Evolutionary conservation across 1,284 basidiomycete genomes (phyloP).

Genomic region (Fomitopsis palustris): DNA sequence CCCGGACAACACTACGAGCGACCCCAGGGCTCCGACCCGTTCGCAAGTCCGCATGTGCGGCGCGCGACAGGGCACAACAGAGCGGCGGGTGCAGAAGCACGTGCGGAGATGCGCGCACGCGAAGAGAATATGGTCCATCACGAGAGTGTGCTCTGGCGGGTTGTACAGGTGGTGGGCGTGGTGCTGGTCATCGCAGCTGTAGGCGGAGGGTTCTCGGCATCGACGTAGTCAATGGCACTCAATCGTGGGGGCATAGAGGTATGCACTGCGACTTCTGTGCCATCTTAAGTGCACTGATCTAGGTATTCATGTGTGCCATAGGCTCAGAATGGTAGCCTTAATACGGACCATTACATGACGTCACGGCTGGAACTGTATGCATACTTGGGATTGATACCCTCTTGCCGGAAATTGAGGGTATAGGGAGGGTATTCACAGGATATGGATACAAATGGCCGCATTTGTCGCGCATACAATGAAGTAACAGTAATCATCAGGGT

Average conservation of each 20-base stretch:
- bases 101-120: slow-evolving; percentile 16
- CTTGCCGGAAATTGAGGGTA: too few relatives aligned
- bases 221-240: neutral
- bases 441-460: too few relatives aligned
- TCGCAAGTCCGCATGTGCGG: slow-evolving; percentile 26
- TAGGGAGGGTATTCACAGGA: too few relatives aligned
- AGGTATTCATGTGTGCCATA: too few relatives aligned
- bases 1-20: slow-evolving; percentile 15
- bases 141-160: slow-evolving; percentile 28
- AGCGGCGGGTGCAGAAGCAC: slow-evolving; percentile 13
- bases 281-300: neutral
- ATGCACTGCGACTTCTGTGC: too few relatives aligned
- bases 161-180: slow-evolving; percentile 30
- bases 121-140: slow-evolving; percentile 23
- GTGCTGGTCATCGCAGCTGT: slow-evolving; percentile 28
- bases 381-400: too few relatives aligned
- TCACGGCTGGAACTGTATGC: too few relatives aligned
- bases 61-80: slow-evolving; percentile 25
- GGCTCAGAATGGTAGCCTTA: too few relatives aligned
- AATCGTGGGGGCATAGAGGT: neutral
- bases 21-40: slow-evolving; percentile 22
- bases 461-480: too few relatives aligned
- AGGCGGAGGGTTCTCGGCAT: slow-evolving; percentile 24
- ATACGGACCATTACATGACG: too few relatives aligned
- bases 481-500: too few relatives aligned